Evolutionary conservation across 202 grass and related monocot genomes (phyloP), one percentile per base, ranked within the genome.

Genomic region (Brachypodium distachyon): DNA sequence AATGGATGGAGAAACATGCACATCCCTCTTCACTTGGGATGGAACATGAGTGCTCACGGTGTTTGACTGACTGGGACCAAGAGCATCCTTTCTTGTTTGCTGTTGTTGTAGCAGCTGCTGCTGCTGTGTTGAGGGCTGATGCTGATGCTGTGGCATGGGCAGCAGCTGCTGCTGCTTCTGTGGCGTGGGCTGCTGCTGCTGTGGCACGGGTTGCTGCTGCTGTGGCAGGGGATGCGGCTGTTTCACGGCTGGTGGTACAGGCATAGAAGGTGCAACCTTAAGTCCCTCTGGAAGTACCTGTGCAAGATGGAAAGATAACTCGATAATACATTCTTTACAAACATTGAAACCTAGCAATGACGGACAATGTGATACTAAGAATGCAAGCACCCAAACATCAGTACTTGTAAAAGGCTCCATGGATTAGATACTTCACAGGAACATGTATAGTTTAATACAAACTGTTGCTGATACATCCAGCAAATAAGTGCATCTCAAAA

Each of bases 21-120:
- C 73, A 61, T 89, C 87, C 50, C 77, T 82, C 76, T 90, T 99
- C 66, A 80, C 38, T 77, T 96, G 96, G 22, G 77, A 36, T 48
- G 79, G 70, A 81, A 77, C 66, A 76, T 85, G 87, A 72, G 87
- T 43, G 9, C 83, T 88, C 41, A 67, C 25, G 1, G 73, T 46
- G 23, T 77, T 92, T 18, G 82, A 70, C 81, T 94, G 91, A 80
- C 36, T 79, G 62, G 70, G 70, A 78, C 74, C 79, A 77, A 72
- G 49, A 73, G 66, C 64, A 52, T 96, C 92, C 74, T 93, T 99
- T 83, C 74, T 96, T 54, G 73, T 69, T 38, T 82, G 87, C 18
- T 88, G 91, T 50, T 84, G 60, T 23, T 52, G 74, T 21, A 49
- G 83, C 4, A 7, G 50, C 14, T 73, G 84, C 6, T 11, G 72